Percentiles rank a stretch among this genome's conserved stretches.
phyloP scores from a whole-genome alignment of 2,329 filamentous ascomycete genomes.

The Huntiella moniliformis region DNA sequence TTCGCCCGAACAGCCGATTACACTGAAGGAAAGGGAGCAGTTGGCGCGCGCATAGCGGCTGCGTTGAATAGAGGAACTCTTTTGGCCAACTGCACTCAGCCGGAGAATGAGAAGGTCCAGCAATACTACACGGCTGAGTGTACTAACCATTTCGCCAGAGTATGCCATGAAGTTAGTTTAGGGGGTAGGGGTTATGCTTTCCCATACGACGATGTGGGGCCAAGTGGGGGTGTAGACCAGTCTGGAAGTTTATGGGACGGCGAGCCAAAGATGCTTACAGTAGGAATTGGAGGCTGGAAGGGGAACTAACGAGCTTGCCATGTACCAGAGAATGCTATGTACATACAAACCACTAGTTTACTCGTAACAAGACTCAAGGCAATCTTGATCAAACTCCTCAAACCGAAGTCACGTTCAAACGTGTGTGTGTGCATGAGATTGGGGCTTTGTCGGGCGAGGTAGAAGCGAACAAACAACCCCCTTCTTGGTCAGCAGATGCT shows the following conservation, averaged over 20 bases:
- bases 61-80: conserved; percentile 60
- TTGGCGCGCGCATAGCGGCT: conserved; percentile 56
- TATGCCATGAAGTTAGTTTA: conserved; percentile 41
- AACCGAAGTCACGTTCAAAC: too few relatives aligned
- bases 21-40: conserved; percentile 32
- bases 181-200: conserved; percentile 49
- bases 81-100: conserved; percentile 31
- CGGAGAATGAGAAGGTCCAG: conserved; percentile 27
- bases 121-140: conserved; percentile 33
- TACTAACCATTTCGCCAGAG: conserved; percentile 49
- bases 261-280: conserved; percentile 34
- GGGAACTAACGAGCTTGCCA: neutral
- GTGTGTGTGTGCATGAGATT: too few relatives aligned
- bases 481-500: too few relatives aligned
- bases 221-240: conserved; percentile 36
- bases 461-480: too few relatives aligned
- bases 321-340: too few relatives aligned
- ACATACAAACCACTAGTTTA: too few relatives aligned
- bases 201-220: conserved; percentile 50
- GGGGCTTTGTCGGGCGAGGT: too few relatives aligned
- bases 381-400: too few relatives aligned
- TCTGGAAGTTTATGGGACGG: conserved; percentile 42
- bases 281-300: conserved; percentile 32
- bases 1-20: conserved; percentile 29
- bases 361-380: too few relatives aligned